Base-by-base conservation (phyloP, 169 alveolate species). In the Cryptosporidium sp. region DNA sequence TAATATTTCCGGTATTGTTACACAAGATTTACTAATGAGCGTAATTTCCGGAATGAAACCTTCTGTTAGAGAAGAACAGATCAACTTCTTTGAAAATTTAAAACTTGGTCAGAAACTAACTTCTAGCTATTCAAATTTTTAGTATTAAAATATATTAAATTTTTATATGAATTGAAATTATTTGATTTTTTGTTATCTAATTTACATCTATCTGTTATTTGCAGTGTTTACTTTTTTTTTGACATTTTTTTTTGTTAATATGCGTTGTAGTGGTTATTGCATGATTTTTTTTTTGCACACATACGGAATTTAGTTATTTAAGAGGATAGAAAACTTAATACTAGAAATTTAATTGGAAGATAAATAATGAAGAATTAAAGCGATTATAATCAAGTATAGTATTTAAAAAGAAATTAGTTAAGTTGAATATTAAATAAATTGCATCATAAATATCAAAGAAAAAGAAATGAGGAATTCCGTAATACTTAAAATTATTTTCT, bases 21-120 rank as follows among this genome's bases (percentile, higher is more conserved):
- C 72, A 7, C 89, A 80, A 80, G 89, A 80, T 6, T 39, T 80
- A 39, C 52, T 80, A 44, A 16, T 80, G 21, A 62, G 80, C 45
- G 69, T 80, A 26, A 44, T 65, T 62, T 62, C 73, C 14, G 60
- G 16, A 45, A 80, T 80, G 75, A 62, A 39, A 37, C 89, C 89
- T 80, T 80, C 89, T 12, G 89, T 80, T 37, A 80, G 65, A 23
- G 45, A 62, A 16, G 89, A 80, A 37, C 89, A 80, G 26, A 65
- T 80, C 14, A 16, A 61, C 51, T 80, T 80, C 70, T 80, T 80
- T 80, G 80, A 80, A 26, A 42, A 26, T 23, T 12, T 80, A 7
- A 60, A 65, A 29, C 31, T 73, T 33, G 72, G 86, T 0, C 70
- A 72, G 58, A 56, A 37, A 1, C 21, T 65, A 12, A 14, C 21